Conservation (phyloP, 129 eudicot genomes). For the Flaveria sonorensis region DNA sequence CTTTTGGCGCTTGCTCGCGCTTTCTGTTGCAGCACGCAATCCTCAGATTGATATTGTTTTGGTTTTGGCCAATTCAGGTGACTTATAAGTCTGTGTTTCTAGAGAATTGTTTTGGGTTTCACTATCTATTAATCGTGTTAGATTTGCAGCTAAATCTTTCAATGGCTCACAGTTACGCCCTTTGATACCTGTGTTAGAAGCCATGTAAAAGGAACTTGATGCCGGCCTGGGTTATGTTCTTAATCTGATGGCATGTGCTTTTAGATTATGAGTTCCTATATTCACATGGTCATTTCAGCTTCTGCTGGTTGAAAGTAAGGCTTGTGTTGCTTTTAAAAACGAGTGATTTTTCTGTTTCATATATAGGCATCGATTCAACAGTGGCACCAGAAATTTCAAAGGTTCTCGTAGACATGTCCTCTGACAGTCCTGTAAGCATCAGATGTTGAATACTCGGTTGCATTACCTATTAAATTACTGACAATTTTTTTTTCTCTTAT, state of each 20-base stretch:
- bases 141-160: constrained; percentile 69
- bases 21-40: constrained; percentile 72
- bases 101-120: not conserved
- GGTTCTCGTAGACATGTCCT: constrained; percentile 43
- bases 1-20: constrained; percentile 86
- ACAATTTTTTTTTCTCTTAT: too few relatives aligned
- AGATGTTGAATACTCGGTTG: not conserved
- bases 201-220: constrained; percentile 52
- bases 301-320: not conserved
- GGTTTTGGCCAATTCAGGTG: constrained; percentile 82
- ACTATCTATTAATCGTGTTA: constrained; percentile 18
- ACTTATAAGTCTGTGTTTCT: not conserved
- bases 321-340: not conserved
- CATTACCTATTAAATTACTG: too few relatives aligned
- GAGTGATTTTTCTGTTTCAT: not conserved
- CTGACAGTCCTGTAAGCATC: constrained; percentile 65
- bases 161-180: constrained; percentile 48
- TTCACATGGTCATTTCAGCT: not conserved
- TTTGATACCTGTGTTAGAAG: constrained; percentile 42
- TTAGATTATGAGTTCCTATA: not conserved
- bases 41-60: constrained; percentile 63
- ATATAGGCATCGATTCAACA: constrained; percentile 46
- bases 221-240: constrained; percentile 43
- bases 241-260: constrained; percentile 50
- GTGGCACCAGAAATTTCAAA: constrained; percentile 42